Conservation (phyloP, 345 rosid species). For the Clarkia xantiana region DNA sequence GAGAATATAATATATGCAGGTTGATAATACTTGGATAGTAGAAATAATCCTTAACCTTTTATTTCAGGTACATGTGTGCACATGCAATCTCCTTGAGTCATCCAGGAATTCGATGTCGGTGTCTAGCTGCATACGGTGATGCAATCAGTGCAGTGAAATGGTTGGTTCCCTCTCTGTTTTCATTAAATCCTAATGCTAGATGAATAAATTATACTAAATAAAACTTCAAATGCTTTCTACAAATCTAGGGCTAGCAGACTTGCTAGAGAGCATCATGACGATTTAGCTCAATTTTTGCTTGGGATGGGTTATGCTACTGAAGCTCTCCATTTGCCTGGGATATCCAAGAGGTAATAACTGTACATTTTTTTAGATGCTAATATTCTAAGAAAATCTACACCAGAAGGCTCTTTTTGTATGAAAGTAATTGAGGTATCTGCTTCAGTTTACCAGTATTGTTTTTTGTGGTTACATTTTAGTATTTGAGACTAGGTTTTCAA, state of each 20-base stretch:
- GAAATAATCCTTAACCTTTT: background rate
- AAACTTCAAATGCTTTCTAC: constrained; percentile 8
- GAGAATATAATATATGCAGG: too few species aligned
- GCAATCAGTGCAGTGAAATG: constrained; percentile 98
- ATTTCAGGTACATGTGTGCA: constrained; percentile 80
- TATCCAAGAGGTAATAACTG: constrained; percentile 84
- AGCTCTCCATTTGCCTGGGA: constrained; percentile 99
- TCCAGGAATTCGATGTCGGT: constrained; percentile 95
- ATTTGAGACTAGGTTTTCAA: too few species aligned
- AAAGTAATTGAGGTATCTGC: too few species aligned
- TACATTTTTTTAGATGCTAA: background rate
- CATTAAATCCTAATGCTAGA: too few species aligned
- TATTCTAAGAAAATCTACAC: too few species aligned
- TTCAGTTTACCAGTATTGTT: too few species aligned
- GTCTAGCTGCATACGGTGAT: constrained; percentile 97
- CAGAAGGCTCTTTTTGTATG: too few species aligned
- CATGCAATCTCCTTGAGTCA: constrained; percentile 94
- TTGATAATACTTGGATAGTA: background rate
- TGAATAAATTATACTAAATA: constrained; percentile 3
- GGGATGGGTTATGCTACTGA: constrained; percentile 99
- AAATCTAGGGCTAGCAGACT: constrained; percentile 89
- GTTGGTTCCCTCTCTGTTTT: constrained; percentile 22
- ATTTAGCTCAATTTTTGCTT: constrained; percentile 90
- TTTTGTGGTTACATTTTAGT: too few species aligned
- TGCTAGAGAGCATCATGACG: constrained; percentile 98